Evolutionary conservation across 2,329 filamentous ascomycete genomes (phyloP).

Genomic region (Rosellinia necatrix): DNA sequence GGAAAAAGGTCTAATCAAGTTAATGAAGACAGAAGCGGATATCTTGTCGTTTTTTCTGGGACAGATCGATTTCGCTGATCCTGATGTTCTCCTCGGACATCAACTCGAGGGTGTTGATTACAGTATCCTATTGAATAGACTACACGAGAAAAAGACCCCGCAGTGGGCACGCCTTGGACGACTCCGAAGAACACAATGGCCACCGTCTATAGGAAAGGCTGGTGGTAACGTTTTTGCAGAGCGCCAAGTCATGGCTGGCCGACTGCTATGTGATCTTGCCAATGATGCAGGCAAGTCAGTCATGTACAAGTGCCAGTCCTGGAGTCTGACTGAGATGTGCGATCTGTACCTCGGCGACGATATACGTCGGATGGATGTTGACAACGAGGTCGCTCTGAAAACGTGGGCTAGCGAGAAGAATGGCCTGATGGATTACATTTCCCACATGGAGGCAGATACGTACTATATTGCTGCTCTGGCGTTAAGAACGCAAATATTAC

Average conservation of each 20-base stretch:
- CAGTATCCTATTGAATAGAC: slow-evolving; percentile 82
- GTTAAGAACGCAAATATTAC: slow-evolving; percentile 86
- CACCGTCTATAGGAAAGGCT: slow-evolving; percentile 80
- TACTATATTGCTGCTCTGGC: slow-evolving; percentile 94
- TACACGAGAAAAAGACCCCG: slow-evolving; percentile 88
- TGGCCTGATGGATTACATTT: slow-evolving; percentile 90
- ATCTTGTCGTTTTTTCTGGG: slow-evolving; percentile 88
- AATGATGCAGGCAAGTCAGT: slow-evolving; percentile 97
- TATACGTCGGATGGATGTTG: slow-evolving; percentile 78
- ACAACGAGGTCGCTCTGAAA: slow-evolving; percentile 84
- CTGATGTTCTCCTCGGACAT: slow-evolving; percentile 92
- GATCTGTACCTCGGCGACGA: slow-evolving; percentile 79
- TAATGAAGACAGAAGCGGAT: slow-evolving; percentile 82
- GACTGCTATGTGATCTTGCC: slow-evolving; percentile 88
- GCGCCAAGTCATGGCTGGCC: slow-evolving; percentile 84
- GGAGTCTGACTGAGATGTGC: slow-evolving; percentile 98
- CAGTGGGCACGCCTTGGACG: slow-evolving; percentile 94
- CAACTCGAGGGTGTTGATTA: slow-evolving; percentile 98
- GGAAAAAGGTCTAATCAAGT: slow-evolving; percentile 75
- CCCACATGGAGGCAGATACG: slow-evolving; percentile 92
- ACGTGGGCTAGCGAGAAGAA: slow-evolving; percentile 83
- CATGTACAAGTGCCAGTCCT: slow-evolving; percentile 97
- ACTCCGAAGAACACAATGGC: slow-evolving; percentile 83
- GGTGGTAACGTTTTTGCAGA: slow-evolving; percentile 93
- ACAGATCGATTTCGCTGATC: slow-evolving; percentile 84